Evolutionary conservation across 768 basidiomycete species (phyloP).

Genomic region (Leccinum disarticulatum): DNA sequence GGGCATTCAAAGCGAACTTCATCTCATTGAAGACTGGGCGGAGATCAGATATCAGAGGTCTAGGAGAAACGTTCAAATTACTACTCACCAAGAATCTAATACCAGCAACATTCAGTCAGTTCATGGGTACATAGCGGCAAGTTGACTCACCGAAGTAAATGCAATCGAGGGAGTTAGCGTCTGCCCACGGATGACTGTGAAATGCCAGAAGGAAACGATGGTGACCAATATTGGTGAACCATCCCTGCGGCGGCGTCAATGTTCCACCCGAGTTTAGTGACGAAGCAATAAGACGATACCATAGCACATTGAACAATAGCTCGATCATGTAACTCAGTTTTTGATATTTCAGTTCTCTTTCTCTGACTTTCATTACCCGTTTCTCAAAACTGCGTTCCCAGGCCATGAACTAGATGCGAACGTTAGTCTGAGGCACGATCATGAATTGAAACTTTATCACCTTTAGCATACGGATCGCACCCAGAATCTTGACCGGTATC

Average conservation of each 20-base stretch:
- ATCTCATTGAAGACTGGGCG: slow-evolving; percentile 77
- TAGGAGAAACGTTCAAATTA: background rate
- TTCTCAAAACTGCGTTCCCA: slow-evolving; percentile 90
- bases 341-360: slow-evolving; percentile 82
- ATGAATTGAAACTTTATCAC: slow-evolving; percentile 18
- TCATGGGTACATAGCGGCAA: background rate
- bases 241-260: slow-evolving; percentile 30
- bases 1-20: slow-evolving; percentile 82
- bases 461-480: slow-evolving; percentile 90
- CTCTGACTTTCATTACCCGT: slow-evolving; percentile 67
- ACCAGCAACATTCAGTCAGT: background rate
- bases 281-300: slow-evolving; percentile 34
- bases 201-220: slow-evolving; percentile 67
- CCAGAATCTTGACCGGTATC: slow-evolving; percentile 53
- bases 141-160: slow-evolving; percentile 60
- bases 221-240: slow-evolving; percentile 57
- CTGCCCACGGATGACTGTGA: slow-evolving; percentile 67
- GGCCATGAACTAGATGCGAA: slow-evolving; percentile 76
- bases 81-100: slow-evolving; percentile 43
- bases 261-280: background rate
- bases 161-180: slow-evolving; percentile 80
- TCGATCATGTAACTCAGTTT: slow-evolving; percentile 87
- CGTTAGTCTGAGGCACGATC: background rate
- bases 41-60: slow-evolving; percentile 3
- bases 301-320: slow-evolving; percentile 57